Evolutionary conservation across 306 rosid genomes (phyloP).

Genomic region (peach (Prunus persica)): DNA sequence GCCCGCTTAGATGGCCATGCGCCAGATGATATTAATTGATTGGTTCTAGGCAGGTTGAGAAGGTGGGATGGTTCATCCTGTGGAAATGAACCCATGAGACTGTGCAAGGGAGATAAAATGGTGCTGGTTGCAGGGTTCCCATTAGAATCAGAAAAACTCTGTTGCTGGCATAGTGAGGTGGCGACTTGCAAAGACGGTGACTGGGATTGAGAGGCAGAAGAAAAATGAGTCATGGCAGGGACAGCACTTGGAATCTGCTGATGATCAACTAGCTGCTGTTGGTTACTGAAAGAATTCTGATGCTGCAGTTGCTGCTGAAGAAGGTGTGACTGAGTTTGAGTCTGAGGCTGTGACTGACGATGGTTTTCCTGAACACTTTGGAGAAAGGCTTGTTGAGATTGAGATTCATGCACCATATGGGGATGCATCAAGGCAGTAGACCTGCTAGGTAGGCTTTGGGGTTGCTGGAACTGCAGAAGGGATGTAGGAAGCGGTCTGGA

Average conservation of each 20-base stretch:
- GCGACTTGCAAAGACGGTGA: slow-evolving; percentile 61
- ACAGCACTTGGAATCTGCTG: slow-evolving; percentile 59
- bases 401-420: slow-evolving; percentile 80
- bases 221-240: slow-evolving; percentile 70
- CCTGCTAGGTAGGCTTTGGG: slow-evolving; percentile 59
- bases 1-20: slow-evolving; percentile 82
- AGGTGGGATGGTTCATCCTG: slow-evolving; percentile 74
- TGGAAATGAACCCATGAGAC: slow-evolving; percentile 73
- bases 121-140: slow-evolving; percentile 57
- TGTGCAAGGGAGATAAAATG: slow-evolving; percentile 71
- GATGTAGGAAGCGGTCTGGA: slow-evolving; percentile 61
- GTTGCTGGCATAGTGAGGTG: slow-evolving; percentile 72
- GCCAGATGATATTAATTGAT: slow-evolving; percentile 54
- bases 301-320: slow-evolving; percentile 65
- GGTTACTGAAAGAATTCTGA: slow-evolving; percentile 54
- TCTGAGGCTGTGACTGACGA: slow-evolving; percentile 49
- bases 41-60: slow-evolving; percentile 56
- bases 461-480: slow-evolving; percentile 77
- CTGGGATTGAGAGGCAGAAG: slow-evolving; percentile 61
- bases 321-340: slow-evolving; percentile 45
- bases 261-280: slow-evolving; percentile 51
- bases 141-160: slow-evolving; percentile 70
- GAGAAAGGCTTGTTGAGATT: slow-evolving; percentile 62
- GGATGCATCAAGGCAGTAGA: slow-evolving; percentile 67
- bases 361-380: slow-evolving; percentile 59